Base-by-base conservation (phyloP, 2,329 filamentous ascomycete genomes). In the Diaporthe capsici region DNA sequence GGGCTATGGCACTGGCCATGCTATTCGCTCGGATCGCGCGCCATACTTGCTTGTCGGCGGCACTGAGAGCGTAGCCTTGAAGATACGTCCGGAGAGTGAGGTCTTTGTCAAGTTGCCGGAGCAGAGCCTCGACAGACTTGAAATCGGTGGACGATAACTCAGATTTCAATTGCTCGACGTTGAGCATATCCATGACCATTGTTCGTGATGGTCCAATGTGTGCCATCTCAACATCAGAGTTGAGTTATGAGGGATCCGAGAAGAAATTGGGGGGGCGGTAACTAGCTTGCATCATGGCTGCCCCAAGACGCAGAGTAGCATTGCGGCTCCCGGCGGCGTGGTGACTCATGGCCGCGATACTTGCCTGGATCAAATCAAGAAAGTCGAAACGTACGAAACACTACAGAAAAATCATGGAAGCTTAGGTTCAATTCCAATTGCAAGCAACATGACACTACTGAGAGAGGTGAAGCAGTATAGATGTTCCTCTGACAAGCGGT, bases 1-100 rank as follows among this genome's bases (percentile, higher is more conserved):
- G 94, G 80, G 98, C 89, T 79, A 94, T 94, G 6, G 94, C 92
- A 79, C 94, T 90, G n/a, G 94, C 94, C 25, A 95, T 94, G 77
- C 94, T 93, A 87, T 98, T 98, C 80, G 90, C 92, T 75, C 94
- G 93, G 73, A 98, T 89, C 6, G 94, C 92, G 81, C 93, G 90
- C 95, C 95, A 98, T 78, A 98, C 89, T 81, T 93, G 93, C 78
- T 92, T 90, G 84, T 98, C 96, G 78, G 93, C 88, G 55, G 95
- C 91, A 75, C 93, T 93, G 67, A 97, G 88, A 37, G 88, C 88
- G 87, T 98, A 96, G 76, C 95, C 95, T 71, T 94, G 91, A 79
- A 98, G 89, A 85, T 97, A 97, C 17, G 94, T 95, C 81, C 96
- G 93, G 39, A 98, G 91, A 5, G 93, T 95, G 77, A 98, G 90